Percentiles rank a stretch among this genome's conserved stretches.
Evolutionary conservation across 306 rosid genomes (phyloP).

Genomic region (Prunus mongolica): DNA sequence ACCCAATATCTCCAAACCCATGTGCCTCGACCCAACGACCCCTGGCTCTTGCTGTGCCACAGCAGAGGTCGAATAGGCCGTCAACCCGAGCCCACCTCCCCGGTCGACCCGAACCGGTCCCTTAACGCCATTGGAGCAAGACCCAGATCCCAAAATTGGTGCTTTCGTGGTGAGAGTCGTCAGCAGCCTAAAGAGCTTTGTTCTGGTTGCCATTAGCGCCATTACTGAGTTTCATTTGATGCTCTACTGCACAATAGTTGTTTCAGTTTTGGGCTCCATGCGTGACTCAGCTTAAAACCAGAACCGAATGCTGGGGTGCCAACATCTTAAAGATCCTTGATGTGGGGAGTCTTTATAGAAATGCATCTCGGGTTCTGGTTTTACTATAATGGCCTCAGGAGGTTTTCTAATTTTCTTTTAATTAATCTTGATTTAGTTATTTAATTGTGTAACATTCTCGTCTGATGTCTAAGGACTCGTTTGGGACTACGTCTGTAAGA

Average conservation of each 20-base stretch:
- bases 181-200: conserved; percentile 31
- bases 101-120: not conserved
- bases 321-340: not conserved
- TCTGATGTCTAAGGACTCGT: too few relatives aligned
- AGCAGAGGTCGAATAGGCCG: conserved; percentile 30
- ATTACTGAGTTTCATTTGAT: conserved; percentile 48
- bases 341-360: not conserved
- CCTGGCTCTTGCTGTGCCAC: conserved; percentile 30
- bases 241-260: not conserved
- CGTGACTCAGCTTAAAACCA: not conserved
- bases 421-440: too few relatives aligned
- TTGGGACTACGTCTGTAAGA: too few relatives aligned
- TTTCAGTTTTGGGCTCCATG: not conserved
- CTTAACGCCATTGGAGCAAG: conserved; percentile 12
- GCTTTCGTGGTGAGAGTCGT: not conserved
- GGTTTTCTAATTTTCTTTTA: too few relatives aligned
- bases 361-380: not conserved
- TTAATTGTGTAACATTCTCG: too few relatives aligned
- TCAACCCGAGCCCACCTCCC: not conserved
- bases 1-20: conserved; percentile 39
- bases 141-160: conserved; percentile 23
- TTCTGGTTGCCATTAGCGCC: conserved; percentile 46
- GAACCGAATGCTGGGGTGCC: not conserved
- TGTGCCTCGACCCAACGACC: conserved; percentile 18
- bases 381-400: not conserved